Percentiles rank a stretch among this genome's conserved stretches.
These are phyloP conservation scores for Polytrichum commune DNA, from an alignment of 225 moss, liverwort and hornwort genomes.

Conservation along the genomic window DNA sequence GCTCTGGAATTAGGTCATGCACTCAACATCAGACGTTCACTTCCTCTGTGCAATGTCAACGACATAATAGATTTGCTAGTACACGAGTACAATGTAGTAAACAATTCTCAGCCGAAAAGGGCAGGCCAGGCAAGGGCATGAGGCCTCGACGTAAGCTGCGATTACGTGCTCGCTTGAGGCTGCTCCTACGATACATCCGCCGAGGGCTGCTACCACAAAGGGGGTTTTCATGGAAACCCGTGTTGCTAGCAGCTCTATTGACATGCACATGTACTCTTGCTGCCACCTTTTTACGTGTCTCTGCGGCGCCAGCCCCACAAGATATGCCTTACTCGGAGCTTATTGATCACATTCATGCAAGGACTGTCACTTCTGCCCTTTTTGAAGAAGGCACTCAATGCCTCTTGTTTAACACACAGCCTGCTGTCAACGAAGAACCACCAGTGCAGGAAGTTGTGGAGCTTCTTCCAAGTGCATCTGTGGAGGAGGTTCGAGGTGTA, in stretches of 20 bases:
- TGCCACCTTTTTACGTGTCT: constrained; percentile 37
- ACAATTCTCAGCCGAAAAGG: constrained; percentile 34
- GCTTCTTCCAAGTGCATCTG: neutral
- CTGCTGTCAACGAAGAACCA: constrained; percentile 9
- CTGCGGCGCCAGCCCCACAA: constrained; percentile 54
- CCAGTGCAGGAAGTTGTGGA: constrained; percentile 1
- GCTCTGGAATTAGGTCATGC: constrained; percentile 5
- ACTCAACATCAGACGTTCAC: constrained; percentile 18
- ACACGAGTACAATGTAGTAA: constrained; percentile 35
- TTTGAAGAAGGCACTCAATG: constrained; percentile 88
- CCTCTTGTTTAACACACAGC: constrained; percentile 65
- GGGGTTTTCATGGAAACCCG: constrained; percentile 50
- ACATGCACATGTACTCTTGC: constrained; percentile 43
- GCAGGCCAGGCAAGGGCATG: constrained; percentile 24
- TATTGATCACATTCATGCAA: constrained; percentile 62
- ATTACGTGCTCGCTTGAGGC: constrained; percentile 43
- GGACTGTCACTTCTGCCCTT: constrained; percentile 66
- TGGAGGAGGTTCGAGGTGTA: constrained; percentile 18
- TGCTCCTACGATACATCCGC: constrained; percentile 46
- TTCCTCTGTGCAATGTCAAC: constrained; percentile 16
- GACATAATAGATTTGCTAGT: constrained; percentile 9
- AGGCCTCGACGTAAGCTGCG: constrained; percentile 38
- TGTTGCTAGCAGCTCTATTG: constrained; percentile 46
- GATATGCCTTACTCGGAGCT: constrained; percentile 75
- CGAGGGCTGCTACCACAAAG: constrained; percentile 35